Evolutionary conservation across 2,329 filamentous ascomycete genomes (phyloP).

Genomic region (Pestalotiopsis sp.): DNA sequence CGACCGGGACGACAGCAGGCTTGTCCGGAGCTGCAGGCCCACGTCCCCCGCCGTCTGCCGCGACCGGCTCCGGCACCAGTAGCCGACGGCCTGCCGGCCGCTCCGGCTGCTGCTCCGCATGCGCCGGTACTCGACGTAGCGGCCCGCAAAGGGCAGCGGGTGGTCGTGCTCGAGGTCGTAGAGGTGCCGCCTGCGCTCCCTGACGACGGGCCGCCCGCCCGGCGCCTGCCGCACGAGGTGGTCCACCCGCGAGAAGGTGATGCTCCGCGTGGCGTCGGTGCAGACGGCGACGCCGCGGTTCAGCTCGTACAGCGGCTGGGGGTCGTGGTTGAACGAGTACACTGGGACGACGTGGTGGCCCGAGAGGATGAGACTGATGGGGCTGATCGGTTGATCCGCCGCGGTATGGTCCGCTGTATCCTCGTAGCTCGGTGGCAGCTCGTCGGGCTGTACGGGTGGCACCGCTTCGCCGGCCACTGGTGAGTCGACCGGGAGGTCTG

Average conservation of each 20-base stretch:
- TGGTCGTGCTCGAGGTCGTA: neutral
- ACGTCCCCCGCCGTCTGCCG: neutral
- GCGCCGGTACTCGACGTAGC: neutral
- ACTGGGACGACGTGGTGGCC: neutral
- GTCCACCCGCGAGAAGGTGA: conserved; percentile 4
- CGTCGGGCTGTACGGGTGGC: neutral
- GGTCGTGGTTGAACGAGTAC: neutral
- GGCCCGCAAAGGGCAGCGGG: neutral
- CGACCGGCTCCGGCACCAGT: conserved; percentile 3
- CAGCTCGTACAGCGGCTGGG: conserved; percentile 5
- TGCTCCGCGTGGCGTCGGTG: neutral
- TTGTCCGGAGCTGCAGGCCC: neutral
- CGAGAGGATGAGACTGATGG: neutral
- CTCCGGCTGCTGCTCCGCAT: neutral
- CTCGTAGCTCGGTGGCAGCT: neutral
- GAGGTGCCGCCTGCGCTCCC: neutral
- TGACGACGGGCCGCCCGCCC: neutral
- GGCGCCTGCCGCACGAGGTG: neutral
- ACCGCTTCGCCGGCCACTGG: neutral
- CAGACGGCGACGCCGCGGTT: neutral
- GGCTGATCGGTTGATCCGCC: neutral
- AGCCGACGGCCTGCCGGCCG: neutral
- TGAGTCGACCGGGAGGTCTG: neutral
- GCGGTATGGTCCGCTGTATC: neutral
- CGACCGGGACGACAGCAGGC: neutral